Conservation (phyloP, 1,139 yeast species). For the Yamadazyma conglobata region DNA sequence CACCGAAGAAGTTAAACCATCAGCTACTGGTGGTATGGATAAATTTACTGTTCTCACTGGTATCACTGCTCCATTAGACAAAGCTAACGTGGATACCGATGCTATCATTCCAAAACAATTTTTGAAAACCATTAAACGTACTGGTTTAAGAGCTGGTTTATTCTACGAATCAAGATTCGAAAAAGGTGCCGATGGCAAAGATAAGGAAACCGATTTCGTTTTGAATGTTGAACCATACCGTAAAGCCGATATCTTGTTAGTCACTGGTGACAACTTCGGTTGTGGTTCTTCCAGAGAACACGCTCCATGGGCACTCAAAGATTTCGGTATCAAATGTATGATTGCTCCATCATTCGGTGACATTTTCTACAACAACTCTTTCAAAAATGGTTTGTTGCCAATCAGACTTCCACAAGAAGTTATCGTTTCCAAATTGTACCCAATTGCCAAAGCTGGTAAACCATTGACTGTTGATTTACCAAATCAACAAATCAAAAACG, state of each 20-base stretch:
- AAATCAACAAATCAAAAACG: slow-evolving; percentile 69
- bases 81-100: slow-evolving; percentile 95
- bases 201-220: slow-evolving; percentile 81
- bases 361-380: slow-evolving; percentile 93
- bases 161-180: slow-evolving; percentile 85
- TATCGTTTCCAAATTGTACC: slow-evolving; percentile 67
- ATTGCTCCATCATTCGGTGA: slow-evolving; percentile 99
- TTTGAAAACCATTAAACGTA: slow-evolving; percentile 93
- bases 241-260: slow-evolving; percentile 76
- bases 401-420: slow-evolving; percentile 78
- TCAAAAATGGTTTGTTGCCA: slow-evolving; percentile 91
- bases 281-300: slow-evolving; percentile 99
- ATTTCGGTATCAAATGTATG: slow-evolving; percentile 91
- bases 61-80: slow-evolving; percentile 88
- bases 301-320: slow-evolving; percentile 99
- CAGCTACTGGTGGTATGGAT: slow-evolving; percentile 56
- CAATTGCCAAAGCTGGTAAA: slow-evolving; percentile 73
- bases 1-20: slow-evolving; percentile 17
- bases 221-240: slow-evolving; percentile 83
- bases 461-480: slow-evolving; percentile 79
- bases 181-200: slow-evolving; percentile 67
- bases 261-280: slow-evolving; percentile 95
- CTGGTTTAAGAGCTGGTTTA: slow-evolving; percentile 84
- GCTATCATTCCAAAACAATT: slow-evolving; percentile 98
- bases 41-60: slow-evolving; percentile 75